Evolutionary conservation across 768 basidiomycete genomes (phyloP), one percentile per base, ranked within the genome.

Genomic region (Agrocybe praecox): DNA sequence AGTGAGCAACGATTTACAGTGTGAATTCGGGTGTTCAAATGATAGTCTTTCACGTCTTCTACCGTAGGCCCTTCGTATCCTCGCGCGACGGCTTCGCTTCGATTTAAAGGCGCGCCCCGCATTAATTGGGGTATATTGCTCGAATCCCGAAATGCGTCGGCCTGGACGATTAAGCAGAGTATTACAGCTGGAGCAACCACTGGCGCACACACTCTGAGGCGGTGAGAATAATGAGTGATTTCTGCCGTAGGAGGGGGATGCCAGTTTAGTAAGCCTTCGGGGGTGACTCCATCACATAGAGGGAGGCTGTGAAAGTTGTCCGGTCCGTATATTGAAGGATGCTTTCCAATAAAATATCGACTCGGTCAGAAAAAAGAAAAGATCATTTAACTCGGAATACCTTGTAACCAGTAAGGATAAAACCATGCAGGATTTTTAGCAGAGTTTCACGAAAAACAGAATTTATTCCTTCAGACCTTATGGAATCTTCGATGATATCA

Each of bases 271-370:
- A 66, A 64, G 24, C 62, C 66, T 22, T 46, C 69, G 71, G n/a
- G 19, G 2, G 50, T 34, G 15, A 49, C 43, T 2, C 40, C 24
- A 32, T 18, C 23, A 33, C 58, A 45, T 22, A 79, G 51, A 1
- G 81, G 79, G 11, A 82, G 66, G 40, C 71, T 64, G 58, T 80
- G 79, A 62, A 71, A 71, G n/a, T 69, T 58, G 56, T 81, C 81
- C 2, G 79, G 77, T 24, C 73, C 78, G 60, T 78, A 75, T 19
- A 73, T 36, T 0, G 76, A 75, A 18, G 80, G 70, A 53, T 75
- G 71, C 80, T 82, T 23, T n/a, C n/a, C 19, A 49, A 22, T 18
- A 53, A 24, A 26, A 29, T 55, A n/a, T 26, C n/a, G 40, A 57
- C 15, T 33, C 14, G 24, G 21, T 21, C 23, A 53, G 32, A 63